A percentile compares a stretch with the other conserved stretches of the same genome.
Conservation (phyloP, 1,284 basidiomycete species). For the Ceratobasidium sp. region DNA sequence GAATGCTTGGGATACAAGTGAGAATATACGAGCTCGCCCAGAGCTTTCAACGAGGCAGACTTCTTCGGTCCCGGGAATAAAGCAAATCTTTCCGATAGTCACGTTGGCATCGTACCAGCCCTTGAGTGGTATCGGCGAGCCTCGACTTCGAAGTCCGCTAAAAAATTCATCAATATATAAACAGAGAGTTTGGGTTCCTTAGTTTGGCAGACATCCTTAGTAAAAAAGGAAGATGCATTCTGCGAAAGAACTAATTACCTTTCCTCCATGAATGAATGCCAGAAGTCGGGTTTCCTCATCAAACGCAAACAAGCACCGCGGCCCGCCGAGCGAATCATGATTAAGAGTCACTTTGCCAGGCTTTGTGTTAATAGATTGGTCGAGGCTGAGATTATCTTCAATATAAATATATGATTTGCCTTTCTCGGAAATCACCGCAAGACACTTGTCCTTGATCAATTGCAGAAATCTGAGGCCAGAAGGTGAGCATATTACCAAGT, state of each 20-base stretch:
- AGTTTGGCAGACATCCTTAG: too few species aligned
- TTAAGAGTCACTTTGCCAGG: not conserved
- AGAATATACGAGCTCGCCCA: conserved; percentile 38
- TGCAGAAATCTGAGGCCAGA: conserved; percentile 14
- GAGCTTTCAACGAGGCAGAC: conserved; percentile 40
- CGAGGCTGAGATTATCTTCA: not conserved
- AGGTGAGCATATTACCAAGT: not conserved
- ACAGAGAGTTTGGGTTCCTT: not conserved
- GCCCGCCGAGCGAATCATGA: not conserved
- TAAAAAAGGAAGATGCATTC: not conserved
- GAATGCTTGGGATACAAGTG: conserved; percentile 52
- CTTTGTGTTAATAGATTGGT: not conserved
- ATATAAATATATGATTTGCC: too few species aligned
- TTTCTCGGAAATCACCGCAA: too few species aligned
- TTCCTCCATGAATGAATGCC: conserved; percentile 14
- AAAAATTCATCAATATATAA: conserved; percentile 39
- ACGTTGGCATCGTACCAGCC: conserved; percentile 39
- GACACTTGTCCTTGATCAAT: conserved; percentile 16
- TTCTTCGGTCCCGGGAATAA: conserved; percentile 37
- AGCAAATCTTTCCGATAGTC: conserved; percentile 18
- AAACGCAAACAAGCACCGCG: too few species aligned
- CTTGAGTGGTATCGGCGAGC: conserved; percentile 18
- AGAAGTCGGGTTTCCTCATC: conserved; percentile 25
- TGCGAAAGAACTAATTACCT: not conserved
- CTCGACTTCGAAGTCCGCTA: conserved; percentile 1